Evolutionary conservation across 73 alveolate genomes (phyloP), one percentile per base, ranked within the genome.

Genomic region (Tetrahymena borealis): DNA sequence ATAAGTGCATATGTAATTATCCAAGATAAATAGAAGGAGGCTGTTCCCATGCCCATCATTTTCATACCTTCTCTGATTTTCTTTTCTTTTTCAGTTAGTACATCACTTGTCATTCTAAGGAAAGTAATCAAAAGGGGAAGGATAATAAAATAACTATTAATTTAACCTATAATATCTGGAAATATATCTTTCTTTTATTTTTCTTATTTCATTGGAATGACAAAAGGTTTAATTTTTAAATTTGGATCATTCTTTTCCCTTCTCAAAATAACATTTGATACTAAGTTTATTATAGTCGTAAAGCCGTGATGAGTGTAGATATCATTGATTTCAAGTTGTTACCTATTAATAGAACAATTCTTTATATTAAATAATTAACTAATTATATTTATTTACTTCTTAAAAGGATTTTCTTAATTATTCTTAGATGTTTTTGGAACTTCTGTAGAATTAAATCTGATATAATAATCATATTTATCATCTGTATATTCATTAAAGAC

Each of bases 61-160:
- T 98, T 97, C 99, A 98, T 98, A 18, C 99, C 98, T 95, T 98
- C 99, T 95, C 99, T 96, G 16, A 97, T 94, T 93, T 98, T 98
- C 3, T 97, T 92, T 93, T 98, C 99, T 94, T 98, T 98, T 90
- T 98, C 99, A 38, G 95, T 97, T 28, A 98, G 97, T 32, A 98
- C 78, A 35, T 96, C 94, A 33, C 94, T 94, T 9, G 97, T 95
- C 93, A 97, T 91, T 28, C 98, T 92, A 91, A 96, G 94, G 42
- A 96, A 91, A 28, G 99, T 99, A 40, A 96, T 95, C 97, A 98
- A 91, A 38, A 96, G 94, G 1, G 99, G 97, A 24, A 8, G 10
- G 5, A 60, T 35, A 24, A 60, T 24, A 28, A 24, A 60, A 3
- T 24, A 24, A 28, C 9, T 60, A 60, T 24, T 9, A 20, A 6